Percentiles rank a stretch among this genome's conserved stretches.
Conservation (phyloP, 176 grass and related monocot genomes). For the Puccinellia tenuiflora region DNA sequence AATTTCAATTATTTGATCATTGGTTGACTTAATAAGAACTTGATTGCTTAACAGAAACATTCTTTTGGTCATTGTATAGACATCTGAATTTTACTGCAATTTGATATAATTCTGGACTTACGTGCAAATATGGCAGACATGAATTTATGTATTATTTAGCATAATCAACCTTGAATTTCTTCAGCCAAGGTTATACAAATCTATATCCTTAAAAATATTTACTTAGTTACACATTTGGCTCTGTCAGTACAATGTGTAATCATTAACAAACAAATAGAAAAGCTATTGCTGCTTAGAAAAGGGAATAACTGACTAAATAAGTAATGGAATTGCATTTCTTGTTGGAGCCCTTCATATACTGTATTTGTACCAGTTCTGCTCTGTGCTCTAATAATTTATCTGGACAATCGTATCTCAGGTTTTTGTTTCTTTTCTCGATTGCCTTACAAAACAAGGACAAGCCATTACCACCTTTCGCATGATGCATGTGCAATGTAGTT, state of each 20-base stretch:
- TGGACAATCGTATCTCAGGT: background rate
- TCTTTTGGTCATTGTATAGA: background rate
- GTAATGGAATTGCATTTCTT: background rate
- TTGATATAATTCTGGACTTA: background rate
- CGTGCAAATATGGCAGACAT: background rate
- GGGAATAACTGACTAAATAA: background rate
- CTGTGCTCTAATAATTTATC: background rate
- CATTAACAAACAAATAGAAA: background rate
- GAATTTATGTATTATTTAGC: background rate
- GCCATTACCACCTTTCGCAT: constrained; percentile 11
- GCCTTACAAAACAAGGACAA: background rate
- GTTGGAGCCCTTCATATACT: background rate
- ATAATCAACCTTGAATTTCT: constrained; percentile 9
- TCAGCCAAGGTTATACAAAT: background rate
- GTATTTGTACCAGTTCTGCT: constrained; percentile 16
- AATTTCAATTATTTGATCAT: constrained; percentile 1
- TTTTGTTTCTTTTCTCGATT: background rate
- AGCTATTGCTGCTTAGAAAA: background rate
- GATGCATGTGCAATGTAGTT: background rate
- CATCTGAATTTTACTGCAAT: background rate
- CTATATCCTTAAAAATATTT: constrained; percentile 4
- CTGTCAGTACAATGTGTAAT: background rate
- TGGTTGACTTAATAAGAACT: background rate
- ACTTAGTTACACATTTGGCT: background rate
- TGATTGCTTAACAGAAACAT: background rate